Percentiles rank a stretch among this genome's conserved stretches.
Conservation (phyloP, 768 basidiomycete genomes). For the Cyathus striatus region DNA sequence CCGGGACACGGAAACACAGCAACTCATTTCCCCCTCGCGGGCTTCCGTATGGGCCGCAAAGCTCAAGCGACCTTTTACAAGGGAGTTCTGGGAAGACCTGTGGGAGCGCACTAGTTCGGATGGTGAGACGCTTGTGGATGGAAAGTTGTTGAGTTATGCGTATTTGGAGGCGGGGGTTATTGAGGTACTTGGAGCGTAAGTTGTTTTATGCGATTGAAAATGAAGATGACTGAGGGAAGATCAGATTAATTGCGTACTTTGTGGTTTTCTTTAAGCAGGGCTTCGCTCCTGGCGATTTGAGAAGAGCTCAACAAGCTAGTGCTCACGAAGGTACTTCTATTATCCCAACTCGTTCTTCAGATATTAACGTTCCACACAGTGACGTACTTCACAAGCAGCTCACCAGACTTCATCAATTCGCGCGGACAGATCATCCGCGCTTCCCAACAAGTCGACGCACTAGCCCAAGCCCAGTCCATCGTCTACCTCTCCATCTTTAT, state of each 20-base stretch:
- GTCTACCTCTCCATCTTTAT: constrained; percentile 57
- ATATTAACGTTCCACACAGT: too few species aligned
- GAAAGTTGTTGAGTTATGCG: constrained; percentile 57
- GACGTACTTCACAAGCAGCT: constrained; percentile 25
- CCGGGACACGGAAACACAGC: constrained; percentile 48
- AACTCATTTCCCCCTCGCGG: constrained; percentile 35
- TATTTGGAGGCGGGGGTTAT: constrained; percentile 65
- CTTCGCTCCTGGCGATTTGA: constrained; percentile 54
- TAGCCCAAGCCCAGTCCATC: constrained; percentile 60
- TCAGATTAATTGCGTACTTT: constrained; percentile 58
- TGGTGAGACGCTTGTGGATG: constrained; percentile 56
- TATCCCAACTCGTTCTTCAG: too few species aligned
- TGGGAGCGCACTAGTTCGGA: constrained; percentile 50
- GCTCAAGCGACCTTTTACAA: constrained; percentile 49
- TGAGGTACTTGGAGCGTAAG: constrained; percentile 52
- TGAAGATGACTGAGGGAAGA: not conserved
- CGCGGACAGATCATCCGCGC: constrained; percentile 42
- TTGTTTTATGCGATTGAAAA: not conserved
- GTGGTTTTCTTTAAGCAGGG: constrained; percentile 61
- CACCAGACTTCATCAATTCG: constrained; percentile 51
- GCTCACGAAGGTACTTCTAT: too few species aligned
- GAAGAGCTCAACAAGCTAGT: constrained; percentile 38
- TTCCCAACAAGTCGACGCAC: constrained; percentile 48
- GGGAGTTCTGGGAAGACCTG: constrained; percentile 53
- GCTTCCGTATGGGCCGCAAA: constrained; percentile 30